Evolutionary conservation across 345 rosid species (phyloP).

Genomic region (Populus euphratica): DNA sequence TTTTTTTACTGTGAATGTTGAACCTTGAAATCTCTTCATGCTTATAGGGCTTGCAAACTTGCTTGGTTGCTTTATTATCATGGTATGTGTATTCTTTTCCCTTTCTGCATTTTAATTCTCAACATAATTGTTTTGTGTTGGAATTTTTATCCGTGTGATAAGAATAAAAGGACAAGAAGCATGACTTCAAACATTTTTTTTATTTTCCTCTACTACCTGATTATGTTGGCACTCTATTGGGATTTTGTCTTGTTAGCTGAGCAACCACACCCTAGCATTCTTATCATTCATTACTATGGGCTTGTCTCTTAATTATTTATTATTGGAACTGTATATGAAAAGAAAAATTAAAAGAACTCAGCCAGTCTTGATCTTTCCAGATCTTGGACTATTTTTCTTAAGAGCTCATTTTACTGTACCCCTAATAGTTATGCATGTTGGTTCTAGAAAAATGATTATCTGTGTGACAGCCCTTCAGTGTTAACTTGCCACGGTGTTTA

Average conservation of each 20-base stretch:
- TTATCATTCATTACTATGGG: background rate
- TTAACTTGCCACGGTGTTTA: background rate
- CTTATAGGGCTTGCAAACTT: slow-evolving; percentile 90
- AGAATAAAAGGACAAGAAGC: background rate
- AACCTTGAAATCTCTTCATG: slow-evolving; percentile 27
- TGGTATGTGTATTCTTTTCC: slow-evolving; percentile 49
- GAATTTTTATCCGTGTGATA: background rate
- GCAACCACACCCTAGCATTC: background rate
- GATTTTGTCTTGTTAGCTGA: background rate
- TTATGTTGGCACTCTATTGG: background rate
- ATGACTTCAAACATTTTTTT: background rate
- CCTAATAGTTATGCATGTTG: background rate
- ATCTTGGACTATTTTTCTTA: slow-evolving; percentile 1
- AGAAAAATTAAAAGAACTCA: background rate
- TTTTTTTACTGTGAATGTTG: slow-evolving; percentile 21
- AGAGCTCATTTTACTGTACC: background rate
- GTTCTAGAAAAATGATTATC: background rate
- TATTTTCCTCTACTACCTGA: background rate
- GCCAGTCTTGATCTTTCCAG: background rate
- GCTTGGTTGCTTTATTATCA: slow-evolving; percentile 83
- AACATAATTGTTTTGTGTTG: background rate
- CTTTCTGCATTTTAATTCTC: background rate
- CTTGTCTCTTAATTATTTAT: background rate
- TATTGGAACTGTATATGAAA: background rate
- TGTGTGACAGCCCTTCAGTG: background rate